Percentiles rank a stretch among this genome's conserved stretches.
These are phyloP conservation scores for Podila horticola DNA, from an alignment of 192 early-diverging fungal genomes.

Conservation along the genomic window DNA sequence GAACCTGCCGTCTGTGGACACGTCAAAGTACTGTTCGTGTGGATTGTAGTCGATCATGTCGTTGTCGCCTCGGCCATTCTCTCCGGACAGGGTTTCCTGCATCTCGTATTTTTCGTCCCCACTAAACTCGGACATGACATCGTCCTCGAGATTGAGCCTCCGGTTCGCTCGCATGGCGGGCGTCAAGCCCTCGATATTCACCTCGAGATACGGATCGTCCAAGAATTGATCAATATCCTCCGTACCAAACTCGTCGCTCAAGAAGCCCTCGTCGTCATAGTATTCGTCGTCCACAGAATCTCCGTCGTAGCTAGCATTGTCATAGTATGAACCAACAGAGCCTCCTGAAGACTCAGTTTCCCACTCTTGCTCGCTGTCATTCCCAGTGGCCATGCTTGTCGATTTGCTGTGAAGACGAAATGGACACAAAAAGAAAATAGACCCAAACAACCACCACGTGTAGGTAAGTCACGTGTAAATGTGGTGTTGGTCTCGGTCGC, in stretches of 20 bases:
- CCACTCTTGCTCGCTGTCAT: conserved; percentile 20
- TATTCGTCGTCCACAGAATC: neutral
- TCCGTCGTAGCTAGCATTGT: neutral
- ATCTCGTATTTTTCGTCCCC: conserved; percentile 45
- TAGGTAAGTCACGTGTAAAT: no score
- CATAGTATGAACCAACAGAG: neutral
- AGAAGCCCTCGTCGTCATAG: conserved; percentile 3
- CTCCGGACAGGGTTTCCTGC: neutral
- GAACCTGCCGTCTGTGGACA: neutral
- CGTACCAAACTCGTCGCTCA: neutral
- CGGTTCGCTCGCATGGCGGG: conserved; percentile 12
- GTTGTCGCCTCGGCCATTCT: conserved; percentile 20
- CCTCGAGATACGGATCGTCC: neutral
- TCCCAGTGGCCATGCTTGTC: no score
- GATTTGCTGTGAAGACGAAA: no score
- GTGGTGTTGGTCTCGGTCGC: no score
- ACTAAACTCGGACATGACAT: conserved; percentile 44
- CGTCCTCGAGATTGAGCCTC: conserved; percentile 15
- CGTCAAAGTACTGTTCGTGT: neutral
- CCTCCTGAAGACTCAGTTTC: conserved; percentile 34
- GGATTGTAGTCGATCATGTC: conserved; percentile 27
- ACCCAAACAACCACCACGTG: no score
- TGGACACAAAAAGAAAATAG: no score
- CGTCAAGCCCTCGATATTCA: conserved; percentile 18
- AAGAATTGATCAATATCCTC: neutral